Conservation (phyloP, 2,329 filamentous ascomycete species). For the Monosporascus ibericus region DNA sequence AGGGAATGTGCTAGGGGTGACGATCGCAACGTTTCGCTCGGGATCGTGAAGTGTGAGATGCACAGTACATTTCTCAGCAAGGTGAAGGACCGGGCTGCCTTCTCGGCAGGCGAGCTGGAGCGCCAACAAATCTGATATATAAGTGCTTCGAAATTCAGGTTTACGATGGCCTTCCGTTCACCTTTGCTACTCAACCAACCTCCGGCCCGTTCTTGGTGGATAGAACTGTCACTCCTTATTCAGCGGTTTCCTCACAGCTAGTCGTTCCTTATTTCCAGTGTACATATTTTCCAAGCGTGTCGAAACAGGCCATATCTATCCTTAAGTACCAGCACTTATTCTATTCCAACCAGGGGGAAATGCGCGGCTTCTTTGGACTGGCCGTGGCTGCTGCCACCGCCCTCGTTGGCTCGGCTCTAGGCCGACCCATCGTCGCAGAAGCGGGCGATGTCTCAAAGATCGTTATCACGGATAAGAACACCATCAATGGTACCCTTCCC, state of each 20-base stretch:
- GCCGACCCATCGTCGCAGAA: slow-evolving; percentile 24
- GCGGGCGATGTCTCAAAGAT: slow-evolving; percentile 27
- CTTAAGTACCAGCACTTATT: not conserved
- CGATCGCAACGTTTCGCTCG: not conserved
- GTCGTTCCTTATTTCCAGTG: not conserved
- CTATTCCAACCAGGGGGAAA: slow-evolving; percentile 1
- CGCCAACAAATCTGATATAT: no score
- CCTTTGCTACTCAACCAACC: not conserved
- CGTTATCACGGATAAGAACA: slow-evolving; percentile 31
- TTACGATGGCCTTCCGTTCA: not conserved
- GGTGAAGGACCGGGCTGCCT: not conserved
- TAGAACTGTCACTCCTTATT: not conserved
- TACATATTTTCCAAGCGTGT: not conserved
- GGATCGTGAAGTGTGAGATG: not conserved
- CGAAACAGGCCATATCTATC: not conserved
- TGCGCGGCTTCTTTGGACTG: slow-evolving; percentile 21
- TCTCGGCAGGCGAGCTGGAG: not conserved
- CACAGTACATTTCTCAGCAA: no score
- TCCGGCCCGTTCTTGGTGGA: not conserved
- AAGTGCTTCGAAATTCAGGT: no score
- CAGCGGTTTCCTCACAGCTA: not conserved
- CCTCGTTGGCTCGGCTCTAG: slow-evolving; percentile 21
- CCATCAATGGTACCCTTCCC: slow-evolving; percentile 30
- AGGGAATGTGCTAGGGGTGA: not conserved
- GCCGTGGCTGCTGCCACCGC: slow-evolving; percentile 17